A percentile compares a stretch with the other conserved stretches of the same genome.
phyloP scores from a whole-genome alignment of 2,329 filamentous ascomycete species.

The Aspergillus aculeatinus region DNA sequence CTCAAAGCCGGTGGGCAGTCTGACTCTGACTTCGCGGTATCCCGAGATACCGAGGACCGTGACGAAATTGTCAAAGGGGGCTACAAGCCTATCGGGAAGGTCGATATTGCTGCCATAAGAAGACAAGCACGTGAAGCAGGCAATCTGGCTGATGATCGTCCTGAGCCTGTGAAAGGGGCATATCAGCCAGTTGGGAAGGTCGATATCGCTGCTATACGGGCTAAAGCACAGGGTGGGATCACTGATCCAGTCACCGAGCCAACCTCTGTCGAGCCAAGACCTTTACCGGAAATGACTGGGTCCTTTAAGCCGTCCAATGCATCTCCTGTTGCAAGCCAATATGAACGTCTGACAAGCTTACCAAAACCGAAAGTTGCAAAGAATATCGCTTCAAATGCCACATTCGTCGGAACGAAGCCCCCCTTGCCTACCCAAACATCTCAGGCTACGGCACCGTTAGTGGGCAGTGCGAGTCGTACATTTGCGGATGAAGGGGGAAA shows the following conservation, averaged over 20 bases:
- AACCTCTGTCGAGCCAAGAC: constrained; percentile 48
- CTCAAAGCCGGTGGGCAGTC: constrained; percentile 67
- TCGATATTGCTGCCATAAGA: constrained; percentile 92
- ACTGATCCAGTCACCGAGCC: constrained; percentile 28
- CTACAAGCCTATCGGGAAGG: constrained; percentile 93
- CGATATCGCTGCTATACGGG: constrained; percentile 90
- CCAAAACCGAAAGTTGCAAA: constrained; percentile 96
- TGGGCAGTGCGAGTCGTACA: constrained; percentile 82
- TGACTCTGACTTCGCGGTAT: constrained; percentile 57
- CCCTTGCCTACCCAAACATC: constrained; percentile 70
- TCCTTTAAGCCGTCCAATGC: constrained; percentile 71
- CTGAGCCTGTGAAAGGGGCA: constrained; percentile 81
- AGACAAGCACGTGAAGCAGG: constrained; percentile 65
- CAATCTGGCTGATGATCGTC: constrained; percentile 66
- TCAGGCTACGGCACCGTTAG: constrained; percentile 56
- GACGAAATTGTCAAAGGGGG: constrained; percentile 74
- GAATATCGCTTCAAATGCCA: constrained; percentile 70
- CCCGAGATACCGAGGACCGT: constrained; percentile 47
- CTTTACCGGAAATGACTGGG: constrained; percentile 49
- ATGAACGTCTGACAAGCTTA: constrained; percentile 79
- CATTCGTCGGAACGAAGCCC: constrained; percentile 86
- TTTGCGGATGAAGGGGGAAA: constrained; percentile 95
- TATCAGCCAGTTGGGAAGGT: constrained; percentile 97
- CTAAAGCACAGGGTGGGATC: constrained; percentile 69
- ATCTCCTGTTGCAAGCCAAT: constrained; percentile 67